phyloP scores from a whole-genome alignment of 805 yeast species.

The Nematodospora valgi region DNA sequence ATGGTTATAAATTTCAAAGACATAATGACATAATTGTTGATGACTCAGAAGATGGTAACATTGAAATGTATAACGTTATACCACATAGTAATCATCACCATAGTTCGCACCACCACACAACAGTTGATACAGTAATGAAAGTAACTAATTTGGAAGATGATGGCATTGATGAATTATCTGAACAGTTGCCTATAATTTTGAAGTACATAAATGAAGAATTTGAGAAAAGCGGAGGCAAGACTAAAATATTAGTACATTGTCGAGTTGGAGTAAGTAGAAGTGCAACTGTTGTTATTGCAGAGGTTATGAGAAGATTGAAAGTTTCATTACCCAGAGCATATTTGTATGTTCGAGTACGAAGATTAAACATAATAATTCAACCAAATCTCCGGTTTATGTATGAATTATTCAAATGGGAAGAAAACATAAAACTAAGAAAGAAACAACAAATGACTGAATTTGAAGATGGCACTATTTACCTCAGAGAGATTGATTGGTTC shows the following conservation, averaged over 20 bases:
- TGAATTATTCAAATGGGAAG: constrained; percentile 64
- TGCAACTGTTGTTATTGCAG: constrained; percentile 94
- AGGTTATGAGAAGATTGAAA: constrained; percentile 75
- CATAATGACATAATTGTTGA: constrained; percentile 21
- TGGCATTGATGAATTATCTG: constrained; percentile 76
- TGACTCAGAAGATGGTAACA: constrained; percentile 25
- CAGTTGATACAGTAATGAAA: constrained; percentile 50
- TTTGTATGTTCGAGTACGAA: constrained; percentile 79
- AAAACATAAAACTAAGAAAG: constrained; percentile 18
- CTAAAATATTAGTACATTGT: constrained; percentile 71
- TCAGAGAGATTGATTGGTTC: constrained; percentile 84
- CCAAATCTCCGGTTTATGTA: constrained; percentile 91
- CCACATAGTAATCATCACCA: constrained; percentile 13
- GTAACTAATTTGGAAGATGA: constrained; percentile 82
- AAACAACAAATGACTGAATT: constrained; percentile 2
- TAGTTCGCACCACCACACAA: constrained; percentile 8
- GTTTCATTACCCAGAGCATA: constrained; percentile 76
- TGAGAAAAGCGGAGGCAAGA: constrained; percentile 19
- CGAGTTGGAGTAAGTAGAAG: constrained; percentile 94
- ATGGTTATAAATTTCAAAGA: constrained; percentile 25
- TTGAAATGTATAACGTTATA: constrained; percentile 26
- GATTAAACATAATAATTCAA: constrained; percentile 89
- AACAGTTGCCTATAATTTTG: constrained; percentile 60
- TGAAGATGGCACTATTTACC: constrained; percentile 9
- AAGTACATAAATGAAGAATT: constrained; percentile 52